These are phyloP conservation scores for Gypsophila paniculata DNA, from an alignment of 179 eudicot genomes.

Conservation along the genomic window DNA sequence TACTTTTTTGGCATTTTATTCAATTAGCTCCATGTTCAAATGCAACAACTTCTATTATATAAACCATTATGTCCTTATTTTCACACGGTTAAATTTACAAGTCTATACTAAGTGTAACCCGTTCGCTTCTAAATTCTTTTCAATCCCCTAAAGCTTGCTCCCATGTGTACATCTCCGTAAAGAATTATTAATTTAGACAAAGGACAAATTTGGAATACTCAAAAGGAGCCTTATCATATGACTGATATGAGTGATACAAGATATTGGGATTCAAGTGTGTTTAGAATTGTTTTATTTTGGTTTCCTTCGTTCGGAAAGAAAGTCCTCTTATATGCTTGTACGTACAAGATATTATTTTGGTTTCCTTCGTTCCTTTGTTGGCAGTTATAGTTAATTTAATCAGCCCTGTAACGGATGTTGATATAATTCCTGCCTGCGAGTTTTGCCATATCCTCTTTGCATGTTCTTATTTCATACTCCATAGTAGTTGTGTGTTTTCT, in stretches of 20 bases:
- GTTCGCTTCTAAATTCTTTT: not conserved
- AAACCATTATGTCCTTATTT: too few species aligned
- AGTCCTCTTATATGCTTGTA: not conserved
- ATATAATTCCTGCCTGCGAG: not conserved
- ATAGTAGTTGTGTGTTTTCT: not conserved
- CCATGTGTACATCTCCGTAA: not conserved
- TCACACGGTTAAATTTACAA: too few species aligned
- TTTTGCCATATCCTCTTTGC: not conserved
- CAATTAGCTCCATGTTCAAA: too few species aligned
- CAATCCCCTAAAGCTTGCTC: not conserved
- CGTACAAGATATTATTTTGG: too few species aligned
- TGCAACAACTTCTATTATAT: too few species aligned
- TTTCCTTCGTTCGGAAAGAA: not conserved
- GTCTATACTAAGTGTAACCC: not conserved
- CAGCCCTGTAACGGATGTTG: not conserved
- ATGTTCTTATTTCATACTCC: not conserved
- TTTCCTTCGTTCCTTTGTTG: not conserved
- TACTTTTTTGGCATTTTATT: too few species aligned
- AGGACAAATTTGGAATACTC: not conserved
- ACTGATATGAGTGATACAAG: not conserved
- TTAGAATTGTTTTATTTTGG: not conserved
- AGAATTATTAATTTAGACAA: not conserved
- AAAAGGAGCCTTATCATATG: not conserved
- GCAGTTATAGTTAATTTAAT: not conserved
- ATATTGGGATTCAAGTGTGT: not conserved